phyloP scores from a whole-genome alignment of 2,329 filamentous ascomycete genomes.

The Colletotrichum filicis region DNA sequence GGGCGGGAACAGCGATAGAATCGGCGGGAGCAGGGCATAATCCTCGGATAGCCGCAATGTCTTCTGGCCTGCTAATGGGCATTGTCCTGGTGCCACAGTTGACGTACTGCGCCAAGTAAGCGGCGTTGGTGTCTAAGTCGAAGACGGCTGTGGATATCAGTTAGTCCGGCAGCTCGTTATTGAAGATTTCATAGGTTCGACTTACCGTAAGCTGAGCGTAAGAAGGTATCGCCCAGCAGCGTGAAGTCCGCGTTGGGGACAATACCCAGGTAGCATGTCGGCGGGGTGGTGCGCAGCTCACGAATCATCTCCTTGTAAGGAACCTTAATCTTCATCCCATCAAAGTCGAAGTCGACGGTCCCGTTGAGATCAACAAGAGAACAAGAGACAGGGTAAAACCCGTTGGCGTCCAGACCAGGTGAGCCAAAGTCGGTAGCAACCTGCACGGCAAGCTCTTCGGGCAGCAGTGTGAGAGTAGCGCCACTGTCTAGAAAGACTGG shows the following conservation, averaged over 20 bases:
- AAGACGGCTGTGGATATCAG: conserved; percentile 54
- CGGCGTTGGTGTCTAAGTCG: conserved; percentile 58
- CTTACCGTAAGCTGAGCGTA: conserved; percentile 64
- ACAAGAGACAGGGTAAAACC: conserved; percentile 61
- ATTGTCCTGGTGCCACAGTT: conserved; percentile 57
- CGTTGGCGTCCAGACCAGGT: conserved; percentile 47
- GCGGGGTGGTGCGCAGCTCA: conserved; percentile 41
- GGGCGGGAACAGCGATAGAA: background rate
- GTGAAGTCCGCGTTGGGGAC: conserved; percentile 57
- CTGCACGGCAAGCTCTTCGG: conserved; percentile 61
- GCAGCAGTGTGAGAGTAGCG: conserved; percentile 75
- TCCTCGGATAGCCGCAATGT: conserved; percentile 29
- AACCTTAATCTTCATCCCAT: conserved; percentile 58
- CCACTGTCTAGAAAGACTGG: conserved; percentile 78
- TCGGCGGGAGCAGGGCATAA: conserved; percentile 2
- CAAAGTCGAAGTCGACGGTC: conserved; percentile 61
- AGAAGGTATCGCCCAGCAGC: conserved; percentile 68
- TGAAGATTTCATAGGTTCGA: background rate
- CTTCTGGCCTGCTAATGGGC: conserved; percentile 25
- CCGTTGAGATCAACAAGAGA: conserved; percentile 51
- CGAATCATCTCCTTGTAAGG: conserved; percentile 62
- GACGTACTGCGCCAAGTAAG: conserved; percentile 61
- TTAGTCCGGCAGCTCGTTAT: background rate
- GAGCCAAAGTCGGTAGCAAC: conserved; percentile 63
- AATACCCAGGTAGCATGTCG: conserved; percentile 61